These are phyloP conservation scores for Metschnikowia santaceciliae DNA, from an alignment of 805 yeast genomes.

Conservation along the genomic window DNA sequence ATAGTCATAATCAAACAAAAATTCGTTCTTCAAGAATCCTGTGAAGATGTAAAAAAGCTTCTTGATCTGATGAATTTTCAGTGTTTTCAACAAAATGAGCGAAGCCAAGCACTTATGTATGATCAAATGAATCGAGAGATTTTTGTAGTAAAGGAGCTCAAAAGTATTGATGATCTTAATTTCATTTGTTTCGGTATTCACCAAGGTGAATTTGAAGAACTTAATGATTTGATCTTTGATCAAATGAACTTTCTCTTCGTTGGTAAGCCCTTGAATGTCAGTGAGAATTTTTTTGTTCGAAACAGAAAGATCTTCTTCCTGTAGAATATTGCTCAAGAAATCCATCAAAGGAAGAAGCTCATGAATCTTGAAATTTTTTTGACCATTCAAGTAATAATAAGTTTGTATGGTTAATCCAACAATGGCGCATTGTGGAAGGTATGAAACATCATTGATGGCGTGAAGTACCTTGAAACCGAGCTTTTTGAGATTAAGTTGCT, in stretches of 20 bases:
- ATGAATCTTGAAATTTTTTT: constrained; percentile 16
- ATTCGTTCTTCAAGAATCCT: constrained; percentile 39
- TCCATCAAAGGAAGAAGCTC: constrained; percentile 31
- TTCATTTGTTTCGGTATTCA: constrained; percentile 12
- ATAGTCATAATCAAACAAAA: constrained; percentile 39
- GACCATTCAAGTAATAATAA: constrained; percentile 23
- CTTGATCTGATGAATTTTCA: constrained; percentile 18
- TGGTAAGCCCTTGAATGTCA: constrained; percentile 17
- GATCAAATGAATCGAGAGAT: constrained; percentile 52
- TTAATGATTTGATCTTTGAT: constrained; percentile 24
- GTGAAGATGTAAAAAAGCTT: constrained; percentile 33
- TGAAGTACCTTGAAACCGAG: constrained; percentile 52
- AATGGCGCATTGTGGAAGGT: constrained; percentile 51
- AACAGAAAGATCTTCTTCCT: constrained; percentile 20
- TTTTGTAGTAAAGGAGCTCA: constrained; percentile 56
- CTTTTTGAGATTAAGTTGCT: constrained; percentile 38
- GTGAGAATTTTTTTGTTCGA: constrained; percentile 23
- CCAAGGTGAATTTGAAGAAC: constrained; percentile 18
- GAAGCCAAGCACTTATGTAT: constrained; percentile 49
- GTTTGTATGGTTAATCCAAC: constrained; percentile 44
- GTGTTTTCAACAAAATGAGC: constrained; percentile 37
- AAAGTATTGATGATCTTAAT: constrained; percentile 43
- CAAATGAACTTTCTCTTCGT: constrained; percentile 22
- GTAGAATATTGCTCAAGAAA: constrained; percentile 20
- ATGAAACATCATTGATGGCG: constrained; percentile 48